phyloP scores from a whole-genome alignment of 768 basidiomycete genomes.

The Pleurotus salmoneostramineus region DNA sequence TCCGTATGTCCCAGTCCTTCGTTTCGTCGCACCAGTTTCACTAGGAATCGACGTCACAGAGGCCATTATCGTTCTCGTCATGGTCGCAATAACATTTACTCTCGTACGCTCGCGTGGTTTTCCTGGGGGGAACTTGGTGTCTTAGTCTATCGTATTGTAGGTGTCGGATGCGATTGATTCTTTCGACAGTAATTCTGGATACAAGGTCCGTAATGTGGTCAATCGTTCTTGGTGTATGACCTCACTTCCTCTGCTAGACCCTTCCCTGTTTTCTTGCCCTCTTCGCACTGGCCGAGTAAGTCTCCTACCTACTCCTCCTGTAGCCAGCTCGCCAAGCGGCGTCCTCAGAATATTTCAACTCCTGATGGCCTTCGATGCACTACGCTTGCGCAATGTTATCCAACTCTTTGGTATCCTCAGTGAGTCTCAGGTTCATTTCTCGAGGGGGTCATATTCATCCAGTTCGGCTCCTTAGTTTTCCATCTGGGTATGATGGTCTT shows the following conservation, averaged over 20 bases:
- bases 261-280: constrained; percentile 61
- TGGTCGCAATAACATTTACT: constrained; percentile 71
- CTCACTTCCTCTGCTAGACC: constrained; percentile 5
- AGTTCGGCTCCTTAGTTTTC: constrained; percentile 45
- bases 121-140: neutral
- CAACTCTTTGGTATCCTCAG: constrained; percentile 73
- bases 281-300: constrained; percentile 79
- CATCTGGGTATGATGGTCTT: constrained; percentile 72
- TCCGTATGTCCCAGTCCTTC: constrained; percentile 46
- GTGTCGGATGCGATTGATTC: constrained; percentile 45
- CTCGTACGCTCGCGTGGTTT: constrained; percentile 36
- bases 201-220: constrained; percentile 45
- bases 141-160: constrained; percentile 24
- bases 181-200: constrained; percentile 28
- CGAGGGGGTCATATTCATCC: neutral
- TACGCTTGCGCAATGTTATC: constrained; percentile 73
- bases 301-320: constrained; percentile 5
- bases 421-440: constrained; percentile 22
- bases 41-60: constrained; percentile 40
- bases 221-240: neutral
- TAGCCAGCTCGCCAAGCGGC: neutral
- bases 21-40: neutral
- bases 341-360: constrained; percentile 68
- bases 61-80: constrained; percentile 67
- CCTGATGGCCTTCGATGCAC: constrained; percentile 79